phyloP scores from a whole-genome alignment of 163 green algal species.

The Volvox carteri region DNA sequence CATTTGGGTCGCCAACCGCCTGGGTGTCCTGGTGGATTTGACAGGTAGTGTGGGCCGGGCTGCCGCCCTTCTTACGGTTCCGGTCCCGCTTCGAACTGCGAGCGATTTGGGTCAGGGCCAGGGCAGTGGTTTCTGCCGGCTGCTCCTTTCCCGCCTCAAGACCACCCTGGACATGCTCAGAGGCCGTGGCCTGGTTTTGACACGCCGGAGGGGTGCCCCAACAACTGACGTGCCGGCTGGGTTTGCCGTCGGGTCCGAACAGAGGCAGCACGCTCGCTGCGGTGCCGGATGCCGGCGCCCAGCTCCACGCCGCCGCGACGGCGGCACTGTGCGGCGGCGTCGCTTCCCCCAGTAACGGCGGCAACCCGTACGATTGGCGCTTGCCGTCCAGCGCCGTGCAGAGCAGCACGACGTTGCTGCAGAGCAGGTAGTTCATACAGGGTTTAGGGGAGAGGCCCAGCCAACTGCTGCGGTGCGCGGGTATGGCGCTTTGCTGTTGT shows the following conservation, averaged over 20 bases:
- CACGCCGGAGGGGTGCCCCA: too few species aligned
- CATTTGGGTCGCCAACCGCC: too few species aligned
- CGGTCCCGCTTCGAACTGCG: not conserved
- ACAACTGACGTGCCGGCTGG: not conserved
- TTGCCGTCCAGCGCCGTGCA: not conserved
- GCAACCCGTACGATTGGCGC: not conserved
- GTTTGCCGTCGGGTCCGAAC: not conserved
- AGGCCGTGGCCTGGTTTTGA: too few species aligned
- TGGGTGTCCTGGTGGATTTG: too few species aligned
- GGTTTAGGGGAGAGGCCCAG: too few species aligned
- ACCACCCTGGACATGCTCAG: not conserved
- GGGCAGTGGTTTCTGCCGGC: not conserved
- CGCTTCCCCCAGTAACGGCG: not conserved
- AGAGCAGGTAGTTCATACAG: conserved; percentile 13
- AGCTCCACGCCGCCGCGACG: not conserved
- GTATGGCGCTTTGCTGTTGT: not conserved
- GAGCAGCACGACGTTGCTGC: conserved; percentile 18
- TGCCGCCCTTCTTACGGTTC: not conserved
- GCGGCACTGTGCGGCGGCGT: not conserved
- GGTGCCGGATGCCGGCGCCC: not conserved
- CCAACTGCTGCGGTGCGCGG: too few species aligned
- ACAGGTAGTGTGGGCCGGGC: not conserved
- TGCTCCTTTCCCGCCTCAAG: not conserved
- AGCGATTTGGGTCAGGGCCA: not conserved
- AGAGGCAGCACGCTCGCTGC: not conserved